Base-by-base conservation (phyloP, 2,329 filamentous ascomycete genomes). In the Knufia petricola region DNA sequence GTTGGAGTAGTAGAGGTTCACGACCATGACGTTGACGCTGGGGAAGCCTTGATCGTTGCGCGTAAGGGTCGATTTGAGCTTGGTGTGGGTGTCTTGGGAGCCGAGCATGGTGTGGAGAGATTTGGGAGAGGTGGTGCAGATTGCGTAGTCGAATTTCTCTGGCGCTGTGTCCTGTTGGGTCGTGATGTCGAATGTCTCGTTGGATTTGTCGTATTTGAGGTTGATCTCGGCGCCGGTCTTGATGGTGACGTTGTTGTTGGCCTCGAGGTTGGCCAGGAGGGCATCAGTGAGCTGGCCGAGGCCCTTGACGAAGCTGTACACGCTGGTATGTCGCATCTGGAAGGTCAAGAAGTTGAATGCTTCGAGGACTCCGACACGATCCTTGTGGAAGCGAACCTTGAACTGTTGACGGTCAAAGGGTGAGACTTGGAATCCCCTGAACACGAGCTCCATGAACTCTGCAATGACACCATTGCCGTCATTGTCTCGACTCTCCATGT, bases 11-110 rank as follows among this genome's bases (percentile, higher is more conserved):
- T 84, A 95, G 41, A 98, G 73, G 67, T 95, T 95, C 52, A 98
- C 84, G 2, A 89, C 85, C 81, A 89, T 89, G 57, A 95, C 88
- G 26, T 82, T 89, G 24, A 90, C 84, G 30, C 82, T 76, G 37
- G 75, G 62, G 20, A 57, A 30, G 38, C 58, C 53, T 12, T 28
- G 26, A 6, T 12, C 26, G 12, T 28, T 12, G 17, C 42, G 46
- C 10, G 41, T 41, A 19, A 50, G 50, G 64, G 58, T 46, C 6
- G 34, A 2, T 10, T 26, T 28, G 17, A 37, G 21, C 36, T 26
- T 49, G 23, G 30, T 43, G 48, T 50, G 48, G 50, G 12, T 51
- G 21, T 30, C 19, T 26, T 13, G 19, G 9, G 36, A 4, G 8
- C 45, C 12, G 19, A 55, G 12, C 13, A 55, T 50, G 6, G 28